Percentiles rank a stretch among this genome's conserved stretches.
Conservation (phyloP, 805 yeast species). For the Maudiozyma bulderi region DNA sequence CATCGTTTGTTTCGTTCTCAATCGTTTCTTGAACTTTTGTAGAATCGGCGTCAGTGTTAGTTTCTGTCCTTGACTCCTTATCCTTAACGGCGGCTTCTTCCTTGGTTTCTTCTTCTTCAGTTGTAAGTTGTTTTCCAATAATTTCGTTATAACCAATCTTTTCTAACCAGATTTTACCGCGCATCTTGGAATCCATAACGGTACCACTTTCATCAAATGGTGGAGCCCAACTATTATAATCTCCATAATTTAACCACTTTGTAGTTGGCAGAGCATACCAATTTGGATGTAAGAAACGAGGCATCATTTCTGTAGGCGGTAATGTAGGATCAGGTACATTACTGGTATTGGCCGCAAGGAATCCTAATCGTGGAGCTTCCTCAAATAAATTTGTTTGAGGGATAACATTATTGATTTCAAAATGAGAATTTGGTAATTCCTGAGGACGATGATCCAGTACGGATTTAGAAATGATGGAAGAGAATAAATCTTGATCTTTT, state of each 20-base stretch:
- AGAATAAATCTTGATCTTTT: slow-evolving; percentile 66
- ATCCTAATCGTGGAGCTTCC: slow-evolving; percentile 36
- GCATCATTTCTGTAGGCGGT: slow-evolving; percentile 45
- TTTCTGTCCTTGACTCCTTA: not conserved
- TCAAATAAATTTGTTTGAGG: slow-evolving; percentile 37
- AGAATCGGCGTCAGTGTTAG: not conserved
- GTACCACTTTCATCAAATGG: slow-evolving; percentile 49
- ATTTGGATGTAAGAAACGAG: slow-evolving; percentile 48
- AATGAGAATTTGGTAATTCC: slow-evolving; percentile 51
- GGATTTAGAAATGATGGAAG: slow-evolving; percentile 63
- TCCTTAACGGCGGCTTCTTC: slow-evolving; percentile 3
- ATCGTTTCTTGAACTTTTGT: not conserved
- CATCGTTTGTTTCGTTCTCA: not conserved
- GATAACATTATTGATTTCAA: slow-evolving; percentile 55
- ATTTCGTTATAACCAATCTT: slow-evolving; percentile 40
- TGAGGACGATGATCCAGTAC: slow-evolving; percentile 66
- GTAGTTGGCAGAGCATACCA: slow-evolving; percentile 59
- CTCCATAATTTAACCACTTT: slow-evolving; percentile 50
- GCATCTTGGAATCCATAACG: slow-evolving; percentile 41
- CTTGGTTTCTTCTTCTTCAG: slow-evolving; percentile 8
- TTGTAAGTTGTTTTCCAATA: slow-evolving; percentile 2
- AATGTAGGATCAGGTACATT: slow-evolving; percentile 41
- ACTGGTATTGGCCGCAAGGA: slow-evolving; percentile 36
- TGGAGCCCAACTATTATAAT: slow-evolving; percentile 54
- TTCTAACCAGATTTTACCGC: slow-evolving; percentile 45